These are phyloP conservation scores for Geosmithia putterillii DNA, from an alignment of 2,329 filamentous ascomycete genomes.

Conservation along the genomic window DNA sequence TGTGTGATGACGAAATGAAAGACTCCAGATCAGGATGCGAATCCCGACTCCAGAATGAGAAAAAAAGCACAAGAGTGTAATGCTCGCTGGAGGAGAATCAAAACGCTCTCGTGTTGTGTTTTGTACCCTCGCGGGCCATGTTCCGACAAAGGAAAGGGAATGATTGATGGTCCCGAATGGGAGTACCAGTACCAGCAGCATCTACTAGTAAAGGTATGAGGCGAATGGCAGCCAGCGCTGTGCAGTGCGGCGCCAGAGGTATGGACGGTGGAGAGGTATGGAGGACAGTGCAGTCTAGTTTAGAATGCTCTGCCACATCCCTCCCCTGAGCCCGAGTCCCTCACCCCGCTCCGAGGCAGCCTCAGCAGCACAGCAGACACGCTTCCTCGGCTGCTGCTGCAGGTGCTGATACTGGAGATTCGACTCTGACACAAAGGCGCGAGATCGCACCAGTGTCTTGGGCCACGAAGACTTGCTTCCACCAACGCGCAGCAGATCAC, in stretches of 20 bases:
- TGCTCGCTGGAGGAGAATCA: neutral
- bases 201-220: too few relatives aligned
- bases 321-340: slow-evolving; percentile 3
- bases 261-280: too few relatives aligned
- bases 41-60: too few relatives aligned
- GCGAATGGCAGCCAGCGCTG: too few relatives aligned
- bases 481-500: slow-evolving; percentile 40
- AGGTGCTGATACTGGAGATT: slow-evolving; percentile 10
- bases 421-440: slow-evolving; percentile 10
- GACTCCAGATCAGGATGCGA: too few relatives aligned
- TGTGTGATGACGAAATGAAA: too few relatives aligned
- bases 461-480: slow-evolving; percentile 21
- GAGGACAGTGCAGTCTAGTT: slow-evolving; percentile 2
- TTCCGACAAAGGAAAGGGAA: neutral
- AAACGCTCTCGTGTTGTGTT: neutral
- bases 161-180: too few relatives aligned
- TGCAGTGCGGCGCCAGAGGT: too few relatives aligned
- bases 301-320: slow-evolving; percentile 6
- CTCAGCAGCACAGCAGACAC: slow-evolving; percentile 54
- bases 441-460: slow-evolving; percentile 23
- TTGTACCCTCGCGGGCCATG: neutral
- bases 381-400: slow-evolving; percentile 41
- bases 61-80: neutral
- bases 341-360: slow-evolving; percentile 30
- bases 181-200: too few relatives aligned